Base-by-base conservation (phyloP, 2,329 filamentous ascomycete species). In the Penicillium sumatraense region DNA sequence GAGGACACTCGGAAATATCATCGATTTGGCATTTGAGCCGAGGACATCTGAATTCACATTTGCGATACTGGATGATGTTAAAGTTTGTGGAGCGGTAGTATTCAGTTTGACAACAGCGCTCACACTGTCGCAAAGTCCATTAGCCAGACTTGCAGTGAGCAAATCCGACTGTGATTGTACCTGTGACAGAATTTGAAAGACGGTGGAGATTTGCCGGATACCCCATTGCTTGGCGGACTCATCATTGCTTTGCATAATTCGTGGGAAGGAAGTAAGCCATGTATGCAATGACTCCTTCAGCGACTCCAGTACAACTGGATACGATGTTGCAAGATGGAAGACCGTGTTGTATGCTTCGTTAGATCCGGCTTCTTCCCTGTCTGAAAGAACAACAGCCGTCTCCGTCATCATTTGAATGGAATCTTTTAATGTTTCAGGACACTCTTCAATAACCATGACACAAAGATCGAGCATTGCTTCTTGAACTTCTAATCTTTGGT, bases 231-330 rank as follows among this genome's bases (percentile, higher is more conserved):
- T 96, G 24, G 83, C 79, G n/a, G 81, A 81, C 63, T 96, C 91
- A 65, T 98, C 92, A 62, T 87, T 89, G 8, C 87, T 85, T 70
- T 93, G 91, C 86, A 97, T 93, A 13, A 91, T 75, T 14, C 92
- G 84, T 5, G 93, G 88, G 16, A 99, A 82, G 36, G 90, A 88
- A 2, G 86, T 85, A 21, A 93, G 83, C 92, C 93, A 97, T 49
- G 86, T 87, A 70, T 93, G 89, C 1, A 96, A 80, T 1, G 85
- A 88, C 24, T 81, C 83, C 63, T 90, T 90, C 23, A 93, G 77
- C 2, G 84, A 77, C 20, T 89, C 86, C 3, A 82, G 76, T 2
- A 93, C 79, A 46, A 83, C 78, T 1, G 81, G 75, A 62, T 91
- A 86, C 10, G 87, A 84, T 35, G 76, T 81, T 5, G 88, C 77